Base-by-base conservation (phyloP, 148 eudicot species). In the Salicornia ramosissima region DNA sequence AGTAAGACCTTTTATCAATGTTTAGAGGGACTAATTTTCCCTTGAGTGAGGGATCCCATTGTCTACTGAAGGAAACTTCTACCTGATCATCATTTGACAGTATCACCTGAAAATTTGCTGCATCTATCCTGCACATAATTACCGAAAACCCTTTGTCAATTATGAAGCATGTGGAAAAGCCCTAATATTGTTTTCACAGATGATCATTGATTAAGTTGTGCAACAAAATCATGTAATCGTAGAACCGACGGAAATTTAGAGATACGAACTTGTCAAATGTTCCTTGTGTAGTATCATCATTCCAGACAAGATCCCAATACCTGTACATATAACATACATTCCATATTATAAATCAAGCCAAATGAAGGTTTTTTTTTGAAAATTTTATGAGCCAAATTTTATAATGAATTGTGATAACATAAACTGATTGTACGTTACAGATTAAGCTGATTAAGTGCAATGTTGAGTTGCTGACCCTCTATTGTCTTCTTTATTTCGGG, bases 251-350 rank as follows among this genome's bases (percentile, higher is more conserved):
- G 49, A n/a, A n/a, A n/a, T n/a, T 12, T 24, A 61, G 64, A 73
- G 52, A 69, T 55, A 78, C 80, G 67, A 82, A 87, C 96, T 70
- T 79, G 69, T 92, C 93, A 82, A 84, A 92, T 52, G 74, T 80
- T 61, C 96, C 96, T 28, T 76, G 82, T 50, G 82, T 91, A 55
- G 79, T 86, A 55, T 80, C 75, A 75, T 78, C 81, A 69, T 67
- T 87, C 96, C 96, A 90, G 28, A 90, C 96, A 74, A 90, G 80
- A 68, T 90, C 96, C 92, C 90, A 90, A 68, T 90, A 87, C 67
- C 96, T 89, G 78, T 47, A 62, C 30, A 46, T 25, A 66, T 36
- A 53, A 54, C 19, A 49, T 21, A 65, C 46, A 58, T 46, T 16
- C 28, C 28, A 29, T 21, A 39, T 58, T 66, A 67, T 65, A 30